Evolutionary conservation across 345 rosid species (phyloP), one percentile per base, ranked within the genome.

Genomic region (Geranium brycei): DNA sequence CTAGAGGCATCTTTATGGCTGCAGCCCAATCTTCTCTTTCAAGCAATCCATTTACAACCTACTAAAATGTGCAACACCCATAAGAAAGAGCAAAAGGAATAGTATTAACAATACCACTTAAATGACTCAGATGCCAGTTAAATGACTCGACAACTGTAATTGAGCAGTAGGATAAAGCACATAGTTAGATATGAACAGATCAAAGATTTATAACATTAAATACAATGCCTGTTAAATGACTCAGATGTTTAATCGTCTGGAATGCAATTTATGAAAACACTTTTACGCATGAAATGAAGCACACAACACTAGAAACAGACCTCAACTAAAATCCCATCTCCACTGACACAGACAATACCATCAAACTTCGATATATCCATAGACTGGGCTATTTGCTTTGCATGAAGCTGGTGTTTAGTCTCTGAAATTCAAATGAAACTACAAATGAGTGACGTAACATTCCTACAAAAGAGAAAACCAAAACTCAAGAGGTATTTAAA

Each of bases 21-120:
- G 64, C 71, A 70, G 66, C 76, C 97, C 99, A 93, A 71, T 90
- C 99, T 66, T 75, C 83, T 75, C 99, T 85, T 76, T 80, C 86
- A n/a, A 90, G 88, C 60, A 93, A 73, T 73, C 99, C 99, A 82
- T 93, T 93, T 66, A 90, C 85, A 75, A 93, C 99, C 99, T 90
- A 86, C 84, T 79, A 83, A 77, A 83, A 71, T 58, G 76, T 30
- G 62, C 65, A 74, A 35, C 67, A 67, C 71, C 51, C 19, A 30
- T 57, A 70, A 61, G 73, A 76, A 66, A 67, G 53, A 59, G 35
- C 30, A 38, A 51, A 51, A 23, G 64, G 64, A 59, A 59, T 28
- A 51, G 47, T 5, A 38, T 38, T 38, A 5, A 38, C 47, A 38
- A n/a, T n/a, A n/a, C n/a, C n/a, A n/a, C n/a, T n/a, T n/a, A n/a